Evolutionary conservation across 306 rosid genomes (phyloP).

Genomic region (Medicago lupulina): DNA sequence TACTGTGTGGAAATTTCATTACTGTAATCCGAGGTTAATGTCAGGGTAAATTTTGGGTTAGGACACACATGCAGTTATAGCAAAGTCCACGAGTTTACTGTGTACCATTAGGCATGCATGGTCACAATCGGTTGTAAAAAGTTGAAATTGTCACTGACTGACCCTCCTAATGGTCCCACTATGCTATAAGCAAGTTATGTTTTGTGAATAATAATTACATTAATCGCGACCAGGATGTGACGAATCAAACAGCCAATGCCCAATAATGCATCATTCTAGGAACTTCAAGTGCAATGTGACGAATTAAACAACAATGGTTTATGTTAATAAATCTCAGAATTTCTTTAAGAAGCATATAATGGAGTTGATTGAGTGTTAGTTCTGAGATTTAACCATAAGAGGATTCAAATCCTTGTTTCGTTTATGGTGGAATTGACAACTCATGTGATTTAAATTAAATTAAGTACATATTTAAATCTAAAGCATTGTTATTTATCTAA

Average conservation of each 20-base stretch:
- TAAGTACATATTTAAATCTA: too few relatives aligned
- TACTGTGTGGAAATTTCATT: conserved; percentile 41
- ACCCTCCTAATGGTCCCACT: conserved; percentile 27
- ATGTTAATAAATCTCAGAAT: too few relatives aligned
- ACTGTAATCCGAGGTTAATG: conserved; percentile 50
- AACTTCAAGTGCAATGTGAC: too few relatives aligned
- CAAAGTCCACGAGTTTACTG: conserved; percentile 30
- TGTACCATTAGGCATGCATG: conserved; percentile 15
- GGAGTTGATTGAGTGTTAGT: too few relatives aligned
- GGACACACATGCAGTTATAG: conserved; percentile 16
- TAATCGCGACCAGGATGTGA: conserved; percentile 17
- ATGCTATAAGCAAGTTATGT: not conserved
- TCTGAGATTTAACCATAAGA: too few relatives aligned
- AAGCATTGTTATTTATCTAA: too few relatives aligned
- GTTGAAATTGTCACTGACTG: not conserved
- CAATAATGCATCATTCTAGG: too few relatives aligned
- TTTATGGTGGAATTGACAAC: too few relatives aligned
- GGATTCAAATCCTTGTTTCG: too few relatives aligned
- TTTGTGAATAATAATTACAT: not conserved
- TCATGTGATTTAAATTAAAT: too few relatives aligned
- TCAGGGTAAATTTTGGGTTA: conserved; percentile 23
- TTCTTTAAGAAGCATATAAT: too few relatives aligned
- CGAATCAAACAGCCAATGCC: conserved; percentile 37
- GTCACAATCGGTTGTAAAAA: conserved; percentile 25
- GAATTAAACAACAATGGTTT: too few relatives aligned